Evolutionary conservation across 2,329 filamentous ascomycete species (phyloP).

Genomic region (Grosmannia huntii): DNA sequence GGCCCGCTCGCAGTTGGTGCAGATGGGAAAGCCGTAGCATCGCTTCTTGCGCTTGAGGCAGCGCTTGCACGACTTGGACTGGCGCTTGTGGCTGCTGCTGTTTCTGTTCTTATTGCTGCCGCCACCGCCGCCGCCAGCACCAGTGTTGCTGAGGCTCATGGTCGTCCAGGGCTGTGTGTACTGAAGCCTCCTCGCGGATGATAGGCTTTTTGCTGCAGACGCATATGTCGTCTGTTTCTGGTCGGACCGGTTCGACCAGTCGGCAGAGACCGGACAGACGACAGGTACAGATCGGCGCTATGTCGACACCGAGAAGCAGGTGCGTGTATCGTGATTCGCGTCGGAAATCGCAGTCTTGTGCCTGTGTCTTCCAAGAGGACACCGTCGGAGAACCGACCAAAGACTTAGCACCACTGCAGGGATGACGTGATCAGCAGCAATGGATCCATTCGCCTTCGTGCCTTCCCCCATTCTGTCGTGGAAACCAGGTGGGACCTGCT

Average conservation of each 20-base stretch:
- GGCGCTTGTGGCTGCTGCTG: neutral
- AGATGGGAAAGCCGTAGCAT: constrained; percentile 8
- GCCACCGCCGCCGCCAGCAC: neutral
- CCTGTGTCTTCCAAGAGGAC: neutral
- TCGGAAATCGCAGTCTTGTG: neutral
- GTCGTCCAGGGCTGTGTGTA: neutral
- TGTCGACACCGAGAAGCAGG: neutral
- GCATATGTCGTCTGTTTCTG: neutral
- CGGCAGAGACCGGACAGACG: neutral
- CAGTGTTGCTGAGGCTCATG: neutral
- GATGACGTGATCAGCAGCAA: neutral
- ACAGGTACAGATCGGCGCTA: neutral
- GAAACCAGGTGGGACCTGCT: neutral
- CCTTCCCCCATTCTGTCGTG: neutral
- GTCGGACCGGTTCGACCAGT: neutral
- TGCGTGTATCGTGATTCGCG: neutral
- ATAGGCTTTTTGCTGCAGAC: neutral
- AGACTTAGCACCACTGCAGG: neutral
- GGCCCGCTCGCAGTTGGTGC: constrained; percentile 6
- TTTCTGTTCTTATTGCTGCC: no score
- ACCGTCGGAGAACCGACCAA: neutral
- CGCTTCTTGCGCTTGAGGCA: constrained; percentile 7
- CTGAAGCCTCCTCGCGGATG: neutral
- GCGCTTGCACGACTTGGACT: constrained; percentile 8
- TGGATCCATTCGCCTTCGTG: neutral